Evolutionary conservation across 768 basidiomycete genomes (phyloP), one percentile per base, ranked within the genome.

Genomic region (Pleurotus sapidus): DNA sequence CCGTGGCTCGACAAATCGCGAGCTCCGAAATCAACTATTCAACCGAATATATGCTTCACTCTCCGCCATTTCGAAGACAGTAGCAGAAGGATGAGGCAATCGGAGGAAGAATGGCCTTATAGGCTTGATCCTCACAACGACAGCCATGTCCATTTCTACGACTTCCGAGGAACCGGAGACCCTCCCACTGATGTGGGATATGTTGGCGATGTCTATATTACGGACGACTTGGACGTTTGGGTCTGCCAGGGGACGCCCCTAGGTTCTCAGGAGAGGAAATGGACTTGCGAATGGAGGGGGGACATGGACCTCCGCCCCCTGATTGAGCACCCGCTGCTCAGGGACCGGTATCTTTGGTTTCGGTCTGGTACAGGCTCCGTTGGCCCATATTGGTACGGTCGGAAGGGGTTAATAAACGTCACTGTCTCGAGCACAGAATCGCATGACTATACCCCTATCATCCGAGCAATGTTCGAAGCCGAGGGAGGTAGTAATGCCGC

Each of bases 1-100:
- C 58, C 58, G 34, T 59, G 58, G 58, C 53, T 59, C 6, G 58
- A 59, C 40, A 17, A 55, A 18, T 46, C 54, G 5, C 27, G 27
- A 4, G 39, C 24, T 8, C 51, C 58, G 30, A 56, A 38, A 12
- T 59, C 58, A 3, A 15, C 14, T 15, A 27, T 20, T 11, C 42
- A 56, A 24, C 46, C 58, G 8, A 25, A 24, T n/a, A 55, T 59
- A 17, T 14, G 17, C 9, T 37, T 4, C 20, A 40, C 25, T 8
- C 54, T 56, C 11, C 55, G 54, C 14, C 17, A 46, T 38, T 59
- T 59, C 25, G 50, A 37, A 37, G 50, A 53, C 7, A 53, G 50
- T 37, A 18, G 46, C 11, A 3, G 3, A 7, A 55, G 45, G 23
- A 53, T 53, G 34, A 53, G 40, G 23, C 34, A 38, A 5, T 14